Conservation (phyloP, 2,329 filamentous ascomycete species). For the Neospermospora avenae region DNA sequence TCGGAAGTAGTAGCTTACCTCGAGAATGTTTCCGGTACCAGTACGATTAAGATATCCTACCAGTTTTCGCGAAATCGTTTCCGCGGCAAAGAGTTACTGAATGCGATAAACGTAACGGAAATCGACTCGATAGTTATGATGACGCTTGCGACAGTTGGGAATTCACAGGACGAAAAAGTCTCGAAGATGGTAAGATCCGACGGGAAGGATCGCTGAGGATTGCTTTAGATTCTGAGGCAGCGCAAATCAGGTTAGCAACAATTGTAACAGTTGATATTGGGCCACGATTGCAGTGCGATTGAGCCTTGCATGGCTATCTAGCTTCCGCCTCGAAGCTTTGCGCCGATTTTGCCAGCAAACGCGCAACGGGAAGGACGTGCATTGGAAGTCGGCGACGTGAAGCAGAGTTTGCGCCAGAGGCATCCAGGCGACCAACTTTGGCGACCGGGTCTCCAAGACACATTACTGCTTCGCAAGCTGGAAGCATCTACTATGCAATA, state of each 20-base stretch:
- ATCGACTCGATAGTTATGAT: slow-evolving; percentile 28
- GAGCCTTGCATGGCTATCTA: slow-evolving; percentile 7
- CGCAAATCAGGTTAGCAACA: slow-evolving; percentile 28
- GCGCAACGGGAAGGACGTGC: slow-evolving; percentile 21
- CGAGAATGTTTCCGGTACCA: slow-evolving; percentile 22
- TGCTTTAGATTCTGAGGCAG: slow-evolving; percentile 31
- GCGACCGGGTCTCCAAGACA: slow-evolving; percentile 24
- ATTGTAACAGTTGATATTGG: background rate
- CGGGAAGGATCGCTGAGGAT: slow-evolving; percentile 31
- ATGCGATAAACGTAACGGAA: slow-evolving; percentile 25
- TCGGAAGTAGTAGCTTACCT: slow-evolving; percentile 28
- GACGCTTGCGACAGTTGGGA: slow-evolving; percentile 33
- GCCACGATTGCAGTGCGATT: slow-evolving; percentile 10
- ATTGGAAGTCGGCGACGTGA: slow-evolving; percentile 20
- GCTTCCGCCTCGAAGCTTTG: slow-evolving; percentile 21
- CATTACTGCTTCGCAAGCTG: slow-evolving; percentile 13
- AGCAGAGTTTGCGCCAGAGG: slow-evolving; percentile 30
- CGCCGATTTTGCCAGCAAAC: slow-evolving; percentile 30
- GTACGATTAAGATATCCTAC: slow-evolving; percentile 28
- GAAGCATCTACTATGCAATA: slow-evolving; percentile 11
- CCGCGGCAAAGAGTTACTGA: slow-evolving; percentile 22
- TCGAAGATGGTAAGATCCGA: slow-evolving; percentile 31
- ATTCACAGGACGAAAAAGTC: slow-evolving; percentile 26
- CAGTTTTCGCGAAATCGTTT: slow-evolving; percentile 28
- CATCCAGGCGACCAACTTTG: slow-evolving; percentile 18